Evolutionary conservation across 345 rosid species (phyloP).

Genomic region (Fremontodendron californicum): DNA sequence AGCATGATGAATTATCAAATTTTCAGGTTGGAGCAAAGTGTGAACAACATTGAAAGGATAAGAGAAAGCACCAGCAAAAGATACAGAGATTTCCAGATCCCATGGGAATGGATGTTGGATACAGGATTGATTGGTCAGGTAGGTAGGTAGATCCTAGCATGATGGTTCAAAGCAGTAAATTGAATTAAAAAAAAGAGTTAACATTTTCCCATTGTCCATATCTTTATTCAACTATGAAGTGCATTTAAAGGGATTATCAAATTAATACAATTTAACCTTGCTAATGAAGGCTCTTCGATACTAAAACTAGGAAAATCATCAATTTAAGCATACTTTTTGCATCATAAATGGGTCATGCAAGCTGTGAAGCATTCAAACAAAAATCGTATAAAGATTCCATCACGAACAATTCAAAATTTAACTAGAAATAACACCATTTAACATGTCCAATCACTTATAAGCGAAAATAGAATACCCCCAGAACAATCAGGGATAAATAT

Average conservation of each 20-base stretch:
- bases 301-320: neutral
- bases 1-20: constrained; percentile 18
- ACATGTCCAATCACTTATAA: too few species aligned
- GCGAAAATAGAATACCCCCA: too few species aligned
- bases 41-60: constrained; percentile 50
- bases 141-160: constrained; percentile 47
- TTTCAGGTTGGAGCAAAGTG: constrained; percentile 76
- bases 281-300: neutral
- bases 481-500: too few species aligned
- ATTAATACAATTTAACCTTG: neutral
- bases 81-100: constrained; percentile 81
- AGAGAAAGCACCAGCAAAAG: constrained; percentile 62
- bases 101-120: constrained; percentile 92
- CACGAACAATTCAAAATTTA: too few species aligned
- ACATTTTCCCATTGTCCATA: neutral
- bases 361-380: too few species aligned
- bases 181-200: neutral
- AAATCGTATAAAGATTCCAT: too few species aligned
- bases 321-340: neutral
- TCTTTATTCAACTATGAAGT: neutral
- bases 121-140: constrained; percentile 85
- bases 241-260: neutral
- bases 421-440: too few species aligned
- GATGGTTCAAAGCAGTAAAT: neutral
- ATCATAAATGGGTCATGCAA: neutral